Base-by-base conservation (phyloP, 2,329 filamentous ascomycete genomes). In the Orbilia ellipsospora region DNA sequence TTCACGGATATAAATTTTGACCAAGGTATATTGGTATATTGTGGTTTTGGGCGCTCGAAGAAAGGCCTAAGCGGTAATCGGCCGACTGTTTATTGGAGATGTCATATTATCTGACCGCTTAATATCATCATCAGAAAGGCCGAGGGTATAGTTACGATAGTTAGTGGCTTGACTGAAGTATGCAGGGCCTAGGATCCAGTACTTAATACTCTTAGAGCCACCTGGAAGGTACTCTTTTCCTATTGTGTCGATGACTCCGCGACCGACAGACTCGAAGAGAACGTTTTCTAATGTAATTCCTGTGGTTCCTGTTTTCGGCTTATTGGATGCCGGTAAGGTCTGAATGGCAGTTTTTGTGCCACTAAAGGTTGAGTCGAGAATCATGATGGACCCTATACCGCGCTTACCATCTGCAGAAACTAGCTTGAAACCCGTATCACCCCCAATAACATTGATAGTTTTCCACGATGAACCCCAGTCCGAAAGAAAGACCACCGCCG, bases 391-490 rank as follows among this genome's bases (percentile, higher is more conserved):
- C 16, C 87, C 87, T 4, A 87, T 85, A 4, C 81, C 81, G 72
- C 86, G 40, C 0, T 81, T 82, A 2, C 80, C 80, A 20, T 80
- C 78, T 15, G 82, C 83, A 16, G 23, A 23, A n/a, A 42, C 44
- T 13, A 65, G 85, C 55, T 87, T 84, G 3, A 90, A 79, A 3
- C 85, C 87, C 42, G 85, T 83, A 1, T 81, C 80, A 78, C 86
- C 88, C 79, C 87, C 87, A 62, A 84, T 84, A 77, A 89, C 83
- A 0, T 74, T 83, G 45, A 89, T 80, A 3, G 82, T 82, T 73
- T 85, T 83, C 72, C 85, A 87, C 0, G 85, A 86, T 85, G 85
- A 89, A 0, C 86, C 86, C 88, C 88, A 89, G 73, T 87, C 83
- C 87, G 87, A 89, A 8, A 86, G 81, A 77, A 88, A 84, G 23